Base-by-base conservation (phyloP, 345 rosid species). In the Citrus reticulata region DNA sequence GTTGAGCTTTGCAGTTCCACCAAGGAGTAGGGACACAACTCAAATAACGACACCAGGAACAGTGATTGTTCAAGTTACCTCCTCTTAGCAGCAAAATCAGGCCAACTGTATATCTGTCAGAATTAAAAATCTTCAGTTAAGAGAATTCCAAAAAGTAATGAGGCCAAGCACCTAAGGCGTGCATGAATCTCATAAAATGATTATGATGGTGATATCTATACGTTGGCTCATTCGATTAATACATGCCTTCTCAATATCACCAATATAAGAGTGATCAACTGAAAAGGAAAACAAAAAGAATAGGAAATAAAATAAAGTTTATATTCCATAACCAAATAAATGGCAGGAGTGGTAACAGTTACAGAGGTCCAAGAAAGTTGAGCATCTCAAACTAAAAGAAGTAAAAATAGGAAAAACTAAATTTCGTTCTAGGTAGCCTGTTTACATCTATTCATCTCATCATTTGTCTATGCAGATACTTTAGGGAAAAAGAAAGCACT, bases 1-100 rank as follows among this genome's bases (percentile, higher is more conserved):
- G 77, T 11, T 66, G 80, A 25, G 85, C 73, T 67, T 85, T 90
- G 91, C 99, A 94, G 82, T 85, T 91, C 98, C 99, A 92, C 60
- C 83, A 83, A 0, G 93, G 88, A n/a, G 93, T 89, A 20, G 99
- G 98, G 66, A 96, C 78, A 51, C 99, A 97, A 64, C 90, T 92
- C 83, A 97, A 78, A 70, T 91, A 89, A 83, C 89, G 98, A 78
- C 98, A 97, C 98, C 98, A 93, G 1, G 93, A 85, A 87, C 98
- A 97, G 62, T 86, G 86, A 35, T 91, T 82, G 59, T 91, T 97
- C 81, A 93, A 78, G 85, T 93, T 85, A 54, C 74, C 84, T 22
- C 96, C 98, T 65, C 72, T 86, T 70, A 89, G 84, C 79, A 97
- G 92, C 84, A 88, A 81, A 61, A 92, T 81, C 77, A 93, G 83